Base-by-base conservation (phyloP, 306 rosid species). In the Carpinus fangiana region DNA sequence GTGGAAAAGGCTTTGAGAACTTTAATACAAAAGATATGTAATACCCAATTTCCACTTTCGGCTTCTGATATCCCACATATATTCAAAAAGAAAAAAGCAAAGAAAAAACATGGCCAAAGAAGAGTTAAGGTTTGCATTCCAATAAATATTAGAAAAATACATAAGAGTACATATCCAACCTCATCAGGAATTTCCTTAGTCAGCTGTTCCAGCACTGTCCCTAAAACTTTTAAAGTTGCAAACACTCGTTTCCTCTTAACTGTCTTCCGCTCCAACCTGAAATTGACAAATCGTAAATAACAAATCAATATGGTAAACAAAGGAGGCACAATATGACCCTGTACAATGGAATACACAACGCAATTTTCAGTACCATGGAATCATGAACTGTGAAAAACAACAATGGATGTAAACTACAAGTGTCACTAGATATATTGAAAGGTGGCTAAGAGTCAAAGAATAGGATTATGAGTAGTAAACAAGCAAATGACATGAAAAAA, bases 211-310 rank as follows among this genome's bases (percentile, higher is more conserved):
- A 95, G 80, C 54, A 95, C 97, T 45, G 80, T 91, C 57, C 91
- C 97, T 75, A 95, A 83, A 72, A 91, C 96, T 90, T 83, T 90
- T 65, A 95, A 86, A 76, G 92, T 95, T 38, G 98, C 98, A 78
- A 88, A 95, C 51, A 95, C 91, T 73, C 89, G 89, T 90, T 92
- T 95, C 81, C 98, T 87, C 90, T 88, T 86, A 72, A 95, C 83
- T 53, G 92, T 95, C 86, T 85, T 92, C 60, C 90, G 89, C 82
- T 95, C 93, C 91, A 95, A 84, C 89, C 98, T 95, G 80, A 73
- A 84, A 55, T 54, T 73, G 81, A 78, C 48, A 82, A n/a, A 51
- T 14, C 52, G 21, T 46, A 54, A n/a, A 20, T 41, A 56, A 65
- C 2, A 21, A 26, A 53, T 18, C 9, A 21, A 46, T 11, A 43